These are phyloP conservation scores for Tetramitus jugosus DNA, from an alignment of 208 protist genomes.

Conservation along the genomic window DNA sequence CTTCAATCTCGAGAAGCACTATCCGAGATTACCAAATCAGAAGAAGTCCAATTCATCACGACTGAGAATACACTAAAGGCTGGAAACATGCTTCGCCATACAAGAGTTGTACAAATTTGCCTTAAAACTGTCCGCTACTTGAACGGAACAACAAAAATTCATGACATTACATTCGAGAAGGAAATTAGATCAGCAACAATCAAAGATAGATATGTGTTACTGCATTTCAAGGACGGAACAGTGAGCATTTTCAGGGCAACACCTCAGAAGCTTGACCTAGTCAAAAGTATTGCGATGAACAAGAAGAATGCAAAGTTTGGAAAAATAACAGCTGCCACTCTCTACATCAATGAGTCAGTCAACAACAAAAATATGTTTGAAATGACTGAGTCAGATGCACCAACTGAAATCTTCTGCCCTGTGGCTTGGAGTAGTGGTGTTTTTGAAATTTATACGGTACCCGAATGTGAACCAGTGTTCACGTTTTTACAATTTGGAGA, in stretches of 20 bases:
- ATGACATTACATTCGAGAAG: background rate
- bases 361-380: background rate
- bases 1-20: background rate
- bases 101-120: background rate
- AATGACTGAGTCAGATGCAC: background rate
- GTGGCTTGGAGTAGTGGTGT: background rate
- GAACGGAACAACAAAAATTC: background rate
- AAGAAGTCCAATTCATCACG: background rate
- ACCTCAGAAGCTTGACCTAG: too few relatives aligned
- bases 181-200: background rate
- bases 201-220: background rate
- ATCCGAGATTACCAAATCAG: background rate
- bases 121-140: background rate
- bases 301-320: background rate
- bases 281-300: background rate
- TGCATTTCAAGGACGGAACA: background rate
- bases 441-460: slow-evolving; percentile 7
- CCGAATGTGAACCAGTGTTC: background rate
- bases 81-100: background rate
- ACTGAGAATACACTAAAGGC: background rate
- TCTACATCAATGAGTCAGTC: background rate
- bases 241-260: background rate
- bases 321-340: background rate
- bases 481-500: background rate
- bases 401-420: background rate